Evolutionary conservation across 331 rosid genomes (phyloP), one percentile per base, ranked within the genome.

Genomic region (Prunus yedoensis): DNA sequence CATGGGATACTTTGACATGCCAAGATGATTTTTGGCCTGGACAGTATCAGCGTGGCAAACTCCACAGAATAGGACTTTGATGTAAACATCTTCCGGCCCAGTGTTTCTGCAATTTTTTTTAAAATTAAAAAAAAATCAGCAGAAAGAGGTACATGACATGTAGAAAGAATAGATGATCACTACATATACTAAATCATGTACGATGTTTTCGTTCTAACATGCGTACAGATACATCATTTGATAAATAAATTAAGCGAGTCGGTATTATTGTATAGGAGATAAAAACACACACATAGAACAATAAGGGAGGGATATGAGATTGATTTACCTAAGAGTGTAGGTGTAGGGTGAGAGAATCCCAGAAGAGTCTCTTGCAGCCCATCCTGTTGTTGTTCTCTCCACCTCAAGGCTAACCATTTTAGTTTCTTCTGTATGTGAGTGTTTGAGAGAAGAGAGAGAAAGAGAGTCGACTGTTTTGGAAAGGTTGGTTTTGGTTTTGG

Each of bases 1-100:
- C 96, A 95, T 95, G 58, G 99, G 99, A 74, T 92, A 95, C 54
- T 90, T 86, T 75, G 99, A 90, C 87, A 75, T 76, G 83, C 97
- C 99, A 10, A 92, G 91, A 3, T 92, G 97, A 68, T 95, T 95
- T 65, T 90, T 90, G 41, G 87, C 21, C 68, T 90, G 97, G 78
- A 87, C 97, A 60, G 90, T 71, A 87, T 95, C 99, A 5, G 97
- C 58, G 75, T 95, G 99, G 56, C 97, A 92, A 45, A 95, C 3
- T 57, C 99, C 99, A 81, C 97, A 95, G 89, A 76, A 90, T 12
- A 80, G 25, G 16, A 95, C 95, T 79, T 85, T 95, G 53, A 95
- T 74, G 74, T 84, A 87, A 43, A 95, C 97, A 85, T 95, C 97
- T 70, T 90, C 94, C 0, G 91, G 88, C 5, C 94, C 97, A 1